These are phyloP conservation scores for Rhodamnia argentea DNA, from an alignment of 345 rosid genomes.

Conservation along the genomic window DNA sequence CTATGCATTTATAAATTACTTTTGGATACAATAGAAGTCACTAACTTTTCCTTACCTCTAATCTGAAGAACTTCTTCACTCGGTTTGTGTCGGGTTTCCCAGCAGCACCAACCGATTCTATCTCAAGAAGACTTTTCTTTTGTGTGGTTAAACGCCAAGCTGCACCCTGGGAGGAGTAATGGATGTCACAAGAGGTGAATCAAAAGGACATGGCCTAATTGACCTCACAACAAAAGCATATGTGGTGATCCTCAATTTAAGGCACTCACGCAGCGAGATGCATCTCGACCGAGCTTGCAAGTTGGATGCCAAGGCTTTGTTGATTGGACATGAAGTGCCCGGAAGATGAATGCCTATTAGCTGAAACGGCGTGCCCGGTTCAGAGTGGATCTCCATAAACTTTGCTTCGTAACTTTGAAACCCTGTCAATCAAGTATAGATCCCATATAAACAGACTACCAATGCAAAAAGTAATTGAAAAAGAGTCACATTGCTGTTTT, in stretches of 20 bases:
- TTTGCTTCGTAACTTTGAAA: constrained; percentile 75
- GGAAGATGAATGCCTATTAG: constrained; percentile 68
- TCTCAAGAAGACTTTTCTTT: constrained; percentile 25
- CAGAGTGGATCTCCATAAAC: constrained; percentile 69
- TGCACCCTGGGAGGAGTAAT: constrained; percentile 28
- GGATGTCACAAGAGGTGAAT: background rate
- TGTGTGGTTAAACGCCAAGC: constrained; percentile 45
- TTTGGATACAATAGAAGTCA: background rate
- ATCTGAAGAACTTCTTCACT: constrained; percentile 27
- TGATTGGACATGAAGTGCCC: constrained; percentile 91
- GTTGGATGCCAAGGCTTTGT: constrained; percentile 88
- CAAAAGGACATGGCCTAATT: background rate
- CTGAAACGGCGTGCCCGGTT: constrained; percentile 87
- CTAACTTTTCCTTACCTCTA: constrained; percentile 18
- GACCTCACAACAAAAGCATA: background rate
- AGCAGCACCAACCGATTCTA: constrained; percentile 32
- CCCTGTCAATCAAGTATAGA: constrained; percentile 37
- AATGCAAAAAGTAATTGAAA: background rate
- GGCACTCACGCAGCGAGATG: constrained; percentile 96
- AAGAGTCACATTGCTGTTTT: background rate
- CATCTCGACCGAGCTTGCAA: constrained; percentile 96
- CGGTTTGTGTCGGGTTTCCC: constrained; percentile 20
- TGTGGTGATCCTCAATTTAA: background rate
- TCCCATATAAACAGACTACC: background rate
- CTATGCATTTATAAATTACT: background rate